A percentile compares a stretch with the other conserved stretches of the same genome.
Evolutionary conservation across 2,329 filamentous ascomycete species (phyloP).

Genomic region (Thyridium curvatum): DNA sequence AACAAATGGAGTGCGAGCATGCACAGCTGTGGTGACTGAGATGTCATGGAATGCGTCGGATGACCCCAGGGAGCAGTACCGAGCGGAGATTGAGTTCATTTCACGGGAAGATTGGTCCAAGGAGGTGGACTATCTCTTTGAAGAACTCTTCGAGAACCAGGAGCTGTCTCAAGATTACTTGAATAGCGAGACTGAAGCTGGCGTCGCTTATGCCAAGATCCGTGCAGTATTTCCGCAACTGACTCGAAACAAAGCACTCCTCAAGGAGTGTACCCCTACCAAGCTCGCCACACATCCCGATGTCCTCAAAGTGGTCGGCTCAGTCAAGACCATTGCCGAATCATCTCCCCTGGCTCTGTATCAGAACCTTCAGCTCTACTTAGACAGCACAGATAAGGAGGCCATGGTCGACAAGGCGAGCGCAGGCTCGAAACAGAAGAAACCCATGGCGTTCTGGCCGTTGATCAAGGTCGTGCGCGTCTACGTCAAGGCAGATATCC

Average conservation of each 20-base stretch:
- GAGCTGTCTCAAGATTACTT: slow-evolving; percentile 20
- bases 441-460: slow-evolving; percentile 33
- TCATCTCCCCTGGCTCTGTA: slow-evolving; percentile 33
- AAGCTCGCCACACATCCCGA: slow-evolving; percentile 32
- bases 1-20: slow-evolving; percentile 49
- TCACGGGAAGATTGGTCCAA: slow-evolving; percentile 40
- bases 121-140: slow-evolving; percentile 41
- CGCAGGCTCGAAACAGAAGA: slow-evolving; percentile 7
- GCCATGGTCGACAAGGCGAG: slow-evolving; percentile 5
- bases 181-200: slow-evolving; percentile 21
- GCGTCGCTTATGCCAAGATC: slow-evolving; percentile 43
- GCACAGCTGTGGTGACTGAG: slow-evolving; percentile 56
- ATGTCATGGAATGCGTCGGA: slow-evolving; percentile 47
- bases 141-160: slow-evolving; percentile 36
- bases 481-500: slow-evolving; percentile 23
- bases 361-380: slow-evolving; percentile 36
- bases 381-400: slow-evolving; percentile 49
- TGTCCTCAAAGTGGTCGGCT: slow-evolving; percentile 38
- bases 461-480: slow-evolving; percentile 44
- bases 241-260: slow-evolving; percentile 29
- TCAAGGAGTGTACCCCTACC: slow-evolving; percentile 26
- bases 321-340: slow-evolving; percentile 29
- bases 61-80: slow-evolving; percentile 30
- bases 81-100: slow-evolving; percentile 54
- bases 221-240: slow-evolving; percentile 36